These are phyloP conservation scores for Aspergillus biplanus DNA, from an alignment of 495 filamentous ascomycete species.

Conservation along the genomic window DNA sequence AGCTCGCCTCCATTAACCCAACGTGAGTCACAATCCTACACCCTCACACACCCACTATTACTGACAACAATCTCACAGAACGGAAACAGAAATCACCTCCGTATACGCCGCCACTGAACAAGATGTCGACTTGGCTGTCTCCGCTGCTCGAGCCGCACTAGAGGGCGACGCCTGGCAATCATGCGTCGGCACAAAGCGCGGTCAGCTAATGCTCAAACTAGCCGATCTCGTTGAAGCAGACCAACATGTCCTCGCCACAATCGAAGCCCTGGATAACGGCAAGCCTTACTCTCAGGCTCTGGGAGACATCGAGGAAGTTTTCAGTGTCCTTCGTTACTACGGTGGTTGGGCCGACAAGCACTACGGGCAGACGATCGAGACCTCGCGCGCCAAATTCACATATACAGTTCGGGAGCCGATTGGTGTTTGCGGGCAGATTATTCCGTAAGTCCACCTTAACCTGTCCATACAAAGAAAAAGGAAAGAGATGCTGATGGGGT, in stretches of 20 bases:
- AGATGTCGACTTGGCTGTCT: constrained; percentile 84
- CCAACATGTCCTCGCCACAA: constrained; percentile 75
- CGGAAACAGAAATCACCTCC: constrained; percentile 78
- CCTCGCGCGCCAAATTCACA: constrained; percentile 75
- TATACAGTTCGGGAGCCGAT: constrained; percentile 89
- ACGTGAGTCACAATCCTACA: constrained; percentile 36
- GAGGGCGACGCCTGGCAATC: constrained; percentile 76
- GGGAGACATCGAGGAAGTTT: constrained; percentile 73
- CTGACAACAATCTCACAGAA: constrained; percentile 51
- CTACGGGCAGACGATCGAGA: constrained; percentile 85
- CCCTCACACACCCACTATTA: constrained; percentile 36
- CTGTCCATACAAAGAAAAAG: too few species aligned
- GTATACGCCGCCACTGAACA: constrained; percentile 79
- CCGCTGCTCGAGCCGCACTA: constrained; percentile 80
- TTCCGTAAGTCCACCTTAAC: too few species aligned
- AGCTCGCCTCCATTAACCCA: constrained; percentile 78
- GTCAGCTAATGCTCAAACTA: constrained; percentile 73
- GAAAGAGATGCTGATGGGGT: too few species aligned
- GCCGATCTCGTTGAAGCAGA: constrained; percentile 73
- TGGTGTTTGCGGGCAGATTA: constrained; percentile 92
- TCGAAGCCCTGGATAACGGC: constrained; percentile 92
- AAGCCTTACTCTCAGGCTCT: constrained; percentile 78
- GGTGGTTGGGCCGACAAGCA: constrained; percentile 92
- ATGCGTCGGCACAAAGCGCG: constrained; percentile 74
- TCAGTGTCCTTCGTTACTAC: constrained; percentile 77